phyloP scores from a whole-genome alignment of 805 yeast species.

The Diddensiella caesifluorescens region DNA sequence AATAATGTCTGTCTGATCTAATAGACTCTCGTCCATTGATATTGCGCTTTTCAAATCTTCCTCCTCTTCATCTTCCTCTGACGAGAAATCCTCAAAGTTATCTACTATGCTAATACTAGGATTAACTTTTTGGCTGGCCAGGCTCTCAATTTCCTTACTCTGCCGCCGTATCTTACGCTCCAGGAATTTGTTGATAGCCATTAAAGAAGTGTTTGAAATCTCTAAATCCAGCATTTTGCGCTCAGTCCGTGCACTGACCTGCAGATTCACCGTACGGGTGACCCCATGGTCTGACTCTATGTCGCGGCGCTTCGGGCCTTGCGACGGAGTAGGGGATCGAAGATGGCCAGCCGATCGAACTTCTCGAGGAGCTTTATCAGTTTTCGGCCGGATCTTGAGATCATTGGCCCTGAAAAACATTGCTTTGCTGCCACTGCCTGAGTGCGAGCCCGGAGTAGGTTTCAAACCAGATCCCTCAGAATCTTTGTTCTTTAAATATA shows the following conservation, averaged over 20 bases:
- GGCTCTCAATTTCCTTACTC: slow-evolving; percentile 19
- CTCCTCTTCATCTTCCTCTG: slow-evolving; percentile 1
- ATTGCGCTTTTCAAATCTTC: background rate
- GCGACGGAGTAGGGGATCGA: too few species aligned
- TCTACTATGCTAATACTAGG: background rate
- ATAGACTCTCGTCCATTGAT: background rate
- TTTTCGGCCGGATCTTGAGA: background rate
- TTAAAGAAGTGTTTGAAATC: slow-evolving; percentile 28
- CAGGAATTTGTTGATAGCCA: slow-evolving; percentile 25
- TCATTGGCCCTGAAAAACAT: slow-evolving; percentile 5
- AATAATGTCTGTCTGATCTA: slow-evolving; percentile 6
- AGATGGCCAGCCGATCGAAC: too few species aligned
- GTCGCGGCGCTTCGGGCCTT: too few species aligned
- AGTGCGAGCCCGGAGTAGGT: background rate
- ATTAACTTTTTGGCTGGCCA: slow-evolving; percentile 2
- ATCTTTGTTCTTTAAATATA: too few species aligned
- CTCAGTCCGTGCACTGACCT: slow-evolving; percentile 13
- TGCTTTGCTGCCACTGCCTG: background rate
- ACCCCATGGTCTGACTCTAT: too few species aligned
- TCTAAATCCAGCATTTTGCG: slow-evolving; percentile 30
- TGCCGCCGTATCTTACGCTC: slow-evolving; percentile 25
- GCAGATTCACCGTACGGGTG: too few species aligned
- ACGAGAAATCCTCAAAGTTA: background rate
- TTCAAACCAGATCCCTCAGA: too few species aligned
- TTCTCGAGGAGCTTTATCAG: too few species aligned